Evolutionary conservation across 2,329 filamentous ascomycete genomes (phyloP).

Genomic region (Colletotrichum sp.): DNA sequence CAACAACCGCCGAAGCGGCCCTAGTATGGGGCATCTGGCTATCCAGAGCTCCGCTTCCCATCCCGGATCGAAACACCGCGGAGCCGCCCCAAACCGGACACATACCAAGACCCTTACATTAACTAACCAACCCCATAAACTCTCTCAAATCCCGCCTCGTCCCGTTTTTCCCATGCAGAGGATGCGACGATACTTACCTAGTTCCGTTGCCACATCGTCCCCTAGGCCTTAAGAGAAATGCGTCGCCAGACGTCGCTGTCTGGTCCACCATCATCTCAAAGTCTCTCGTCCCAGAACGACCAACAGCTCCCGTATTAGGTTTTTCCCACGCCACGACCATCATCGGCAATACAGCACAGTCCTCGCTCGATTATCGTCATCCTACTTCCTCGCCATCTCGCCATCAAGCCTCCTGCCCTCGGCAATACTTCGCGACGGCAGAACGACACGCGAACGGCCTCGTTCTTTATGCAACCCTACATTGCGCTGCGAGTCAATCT

Average conservation of each 20-base stretch:
- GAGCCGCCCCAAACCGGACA: constrained; percentile 3
- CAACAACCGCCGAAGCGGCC: not conserved
- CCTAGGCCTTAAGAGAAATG: not conserved
- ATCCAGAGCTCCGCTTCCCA: not conserved
- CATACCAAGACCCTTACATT: constrained; percentile 1
- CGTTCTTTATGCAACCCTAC: too few relatives aligned
- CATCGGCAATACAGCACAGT: not conserved
- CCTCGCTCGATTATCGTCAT: not conserved
- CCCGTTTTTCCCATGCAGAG: not conserved
- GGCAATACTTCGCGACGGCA: not conserved
- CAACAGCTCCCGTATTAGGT: not conserved
- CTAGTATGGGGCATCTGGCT: not conserved
- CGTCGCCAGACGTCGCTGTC: not conserved
- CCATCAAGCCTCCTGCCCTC: not conserved
- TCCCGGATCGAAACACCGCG: not conserved
- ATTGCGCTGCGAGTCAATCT: not conserved
- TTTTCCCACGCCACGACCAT: not conserved
- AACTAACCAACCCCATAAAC: not conserved
- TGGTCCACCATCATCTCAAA: not conserved
- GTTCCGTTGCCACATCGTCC: not conserved
- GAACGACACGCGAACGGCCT: not conserved
- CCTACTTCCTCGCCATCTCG: not conserved
- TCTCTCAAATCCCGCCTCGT: constrained; percentile 8
- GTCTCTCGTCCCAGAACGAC: not conserved
- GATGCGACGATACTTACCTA: not conserved